Evolutionary conservation across 1,284 basidiomycete genomes (phyloP).

Genomic region (Ganoderma sinense): DNA sequence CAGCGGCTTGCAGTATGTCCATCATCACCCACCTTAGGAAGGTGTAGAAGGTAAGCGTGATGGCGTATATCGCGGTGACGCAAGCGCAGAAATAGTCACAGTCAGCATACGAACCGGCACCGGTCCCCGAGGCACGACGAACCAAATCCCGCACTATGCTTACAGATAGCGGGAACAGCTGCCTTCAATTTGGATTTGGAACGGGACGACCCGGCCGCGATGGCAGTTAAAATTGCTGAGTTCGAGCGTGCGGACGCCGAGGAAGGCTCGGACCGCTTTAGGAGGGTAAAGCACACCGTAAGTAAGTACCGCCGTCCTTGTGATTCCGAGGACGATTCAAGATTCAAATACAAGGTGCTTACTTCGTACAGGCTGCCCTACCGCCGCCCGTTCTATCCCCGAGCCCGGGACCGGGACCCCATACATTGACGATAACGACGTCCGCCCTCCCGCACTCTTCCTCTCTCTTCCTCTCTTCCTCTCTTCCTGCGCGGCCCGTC

Average conservation of each 20-base stretch:
- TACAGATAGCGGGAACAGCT: conserved; percentile 73
- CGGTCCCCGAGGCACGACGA: background rate
- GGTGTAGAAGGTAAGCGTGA: conserved; percentile 71
- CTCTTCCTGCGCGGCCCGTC: background rate
- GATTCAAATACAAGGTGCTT: conserved; percentile 53
- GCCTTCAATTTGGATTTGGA: conserved; percentile 81
- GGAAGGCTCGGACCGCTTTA: conserved; percentile 68
- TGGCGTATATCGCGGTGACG: conserved; percentile 49
- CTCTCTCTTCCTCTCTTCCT: background rate
- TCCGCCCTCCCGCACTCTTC: too few relatives aligned
- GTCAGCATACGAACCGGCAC: background rate
- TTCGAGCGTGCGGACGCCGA: conserved; percentile 68
- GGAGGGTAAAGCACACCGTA: conserved; percentile 75
- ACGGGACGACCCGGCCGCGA: conserved; percentile 63
- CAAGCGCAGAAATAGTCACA: background rate
- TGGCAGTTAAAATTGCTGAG: conserved; percentile 58
- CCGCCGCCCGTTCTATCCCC: conserved; percentile 76
- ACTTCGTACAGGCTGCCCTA: conserved; percentile 54
- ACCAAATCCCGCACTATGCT: conserved; percentile 22
- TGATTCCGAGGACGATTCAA: too few relatives aligned
- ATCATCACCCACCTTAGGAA: conserved; percentile 55
- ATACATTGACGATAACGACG: too few relatives aligned
- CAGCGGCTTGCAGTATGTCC: conserved; percentile 61
- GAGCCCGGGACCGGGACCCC: background rate
- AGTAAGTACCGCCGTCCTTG: too few relatives aligned